Conservation (phyloP, 352 stramenopile species). For the Globisporangium emineosum region DNA sequence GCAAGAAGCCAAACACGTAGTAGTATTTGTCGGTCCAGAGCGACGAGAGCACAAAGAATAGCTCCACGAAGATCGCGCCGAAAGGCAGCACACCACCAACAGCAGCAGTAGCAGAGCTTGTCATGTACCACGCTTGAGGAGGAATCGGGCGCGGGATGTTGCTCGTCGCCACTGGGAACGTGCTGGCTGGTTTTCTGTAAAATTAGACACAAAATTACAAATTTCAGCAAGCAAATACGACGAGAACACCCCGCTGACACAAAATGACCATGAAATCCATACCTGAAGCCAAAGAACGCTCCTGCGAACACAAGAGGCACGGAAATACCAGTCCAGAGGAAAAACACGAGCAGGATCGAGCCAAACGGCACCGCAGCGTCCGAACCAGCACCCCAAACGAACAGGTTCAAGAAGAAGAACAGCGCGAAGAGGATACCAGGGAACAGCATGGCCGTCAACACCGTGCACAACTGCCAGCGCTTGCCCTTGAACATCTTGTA, state of each 20-base stretch:
- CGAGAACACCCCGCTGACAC: not conserved
- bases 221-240: not conserved
- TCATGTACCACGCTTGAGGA: constrained; percentile 99
- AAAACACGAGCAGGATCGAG: constrained; percentile 96
- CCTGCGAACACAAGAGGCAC: constrained; percentile 98
- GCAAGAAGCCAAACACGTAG: constrained; percentile 99
- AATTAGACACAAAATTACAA: not conserved
- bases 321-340: constrained; percentile 99
- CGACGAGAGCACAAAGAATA: constrained; percentile 99
- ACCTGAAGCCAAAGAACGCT: constrained; percentile 98
- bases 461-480: constrained; percentile 96
- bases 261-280: constrained; percentile 25
- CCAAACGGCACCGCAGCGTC: constrained; percentile 94
- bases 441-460: constrained; percentile 95
- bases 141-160: constrained; percentile 98
- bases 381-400: constrained; percentile 93
- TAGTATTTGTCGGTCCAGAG: constrained; percentile 99
- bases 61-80: constrained; percentile 99
- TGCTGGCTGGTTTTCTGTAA: constrained; percentile 76
- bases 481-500: constrained; percentile 99
- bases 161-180: constrained; percentile 96
- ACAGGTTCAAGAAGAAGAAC: constrained; percentile 98
- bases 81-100: constrained; percentile 99
- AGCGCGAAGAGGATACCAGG: constrained; percentile 95
- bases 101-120: constrained; percentile 88